Evolutionary conservation across 2,329 filamentous ascomycete species (phyloP).

Genomic region (Cercospora sesami): DNA sequence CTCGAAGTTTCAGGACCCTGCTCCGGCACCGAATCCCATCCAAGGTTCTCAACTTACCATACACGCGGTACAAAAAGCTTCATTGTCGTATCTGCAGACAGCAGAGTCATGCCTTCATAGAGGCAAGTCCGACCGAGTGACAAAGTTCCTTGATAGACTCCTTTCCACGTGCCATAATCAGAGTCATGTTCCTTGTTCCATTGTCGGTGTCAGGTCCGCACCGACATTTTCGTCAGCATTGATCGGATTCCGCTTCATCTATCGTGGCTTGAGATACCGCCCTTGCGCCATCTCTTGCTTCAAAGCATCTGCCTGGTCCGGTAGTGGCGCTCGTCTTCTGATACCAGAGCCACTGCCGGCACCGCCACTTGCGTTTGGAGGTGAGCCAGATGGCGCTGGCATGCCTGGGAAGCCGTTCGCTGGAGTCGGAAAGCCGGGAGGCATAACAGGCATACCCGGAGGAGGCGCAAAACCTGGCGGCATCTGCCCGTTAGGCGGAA

Average conservation of each 20-base stretch:
- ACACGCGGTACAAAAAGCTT: not conserved
- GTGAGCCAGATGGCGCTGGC: conserved; percentile 33
- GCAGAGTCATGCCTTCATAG: not conserved
- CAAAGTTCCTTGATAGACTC: not conserved
- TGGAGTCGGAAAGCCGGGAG: conserved; percentile 30
- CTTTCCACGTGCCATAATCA: not conserved
- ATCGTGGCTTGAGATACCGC: conserved; percentile 47
- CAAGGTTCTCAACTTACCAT: not conserved
- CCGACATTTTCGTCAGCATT: not conserved
- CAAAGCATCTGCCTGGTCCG: conserved; percentile 80
- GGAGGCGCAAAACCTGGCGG: conserved; percentile 31
- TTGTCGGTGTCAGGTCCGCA: not conserved
- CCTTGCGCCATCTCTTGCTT: conserved; percentile 70
- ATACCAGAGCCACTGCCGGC: conserved; percentile 36
- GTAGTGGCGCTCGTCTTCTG: conserved; percentile 67
- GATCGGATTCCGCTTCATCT: not conserved
- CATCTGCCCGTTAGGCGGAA: conserved; percentile 33
- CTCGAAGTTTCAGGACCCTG: not conserved
- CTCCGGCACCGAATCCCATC: not conserved
- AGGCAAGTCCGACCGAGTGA: not conserved
- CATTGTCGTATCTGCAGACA: not conserved
- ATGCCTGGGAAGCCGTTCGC: conserved; percentile 28
- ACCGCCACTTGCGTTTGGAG: conserved; percentile 10
- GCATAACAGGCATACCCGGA: conserved; percentile 20
- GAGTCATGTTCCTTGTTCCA: not conserved